Conservation (phyloP, 805 yeast species). For the Komagataella pastoris region DNA sequence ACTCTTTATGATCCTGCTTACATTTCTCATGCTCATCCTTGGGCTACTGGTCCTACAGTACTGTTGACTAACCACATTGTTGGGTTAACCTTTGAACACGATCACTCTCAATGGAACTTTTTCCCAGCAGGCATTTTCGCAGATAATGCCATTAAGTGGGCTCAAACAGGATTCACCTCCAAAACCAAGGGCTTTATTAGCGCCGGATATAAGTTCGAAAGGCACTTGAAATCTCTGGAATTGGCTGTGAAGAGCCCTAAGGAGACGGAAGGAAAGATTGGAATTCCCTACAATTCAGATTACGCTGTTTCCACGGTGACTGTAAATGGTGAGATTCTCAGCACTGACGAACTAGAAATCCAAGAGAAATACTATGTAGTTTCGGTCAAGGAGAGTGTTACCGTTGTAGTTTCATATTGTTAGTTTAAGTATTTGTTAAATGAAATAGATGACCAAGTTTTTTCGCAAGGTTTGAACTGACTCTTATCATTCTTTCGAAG, state of each 20-base stretch:
- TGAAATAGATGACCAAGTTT: neutral
- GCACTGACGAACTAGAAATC: neutral
- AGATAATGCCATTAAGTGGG: slow-evolving; percentile 1
- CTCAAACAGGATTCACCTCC: slow-evolving; percentile 5
- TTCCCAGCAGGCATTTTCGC: slow-evolving; percentile 4
- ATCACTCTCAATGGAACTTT: slow-evolving; percentile 2
- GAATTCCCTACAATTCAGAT: neutral
- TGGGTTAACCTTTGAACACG: slow-evolving; percentile 2
- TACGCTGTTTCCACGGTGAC: neutral
- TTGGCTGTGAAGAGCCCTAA: slow-evolving; percentile 1
- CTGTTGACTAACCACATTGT: slow-evolving; percentile 4
- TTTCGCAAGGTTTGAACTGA: neutral
- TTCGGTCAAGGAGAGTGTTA: neutral
- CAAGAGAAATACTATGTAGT: neutral
- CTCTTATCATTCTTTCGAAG: neutral
- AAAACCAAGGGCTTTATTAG: slow-evolving; percentile 3
- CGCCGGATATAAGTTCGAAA: slow-evolving; percentile 4
- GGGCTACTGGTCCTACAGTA: slow-evolving; percentile 5
- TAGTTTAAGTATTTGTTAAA: too few species aligned
- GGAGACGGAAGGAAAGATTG: neutral
- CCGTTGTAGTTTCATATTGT: neutral
- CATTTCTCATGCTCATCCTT: slow-evolving; percentile 5
- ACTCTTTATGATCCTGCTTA: slow-evolving; percentile 4
- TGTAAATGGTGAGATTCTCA: neutral
- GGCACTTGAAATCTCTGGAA: slow-evolving; percentile 1